A percentile compares a stretch with the other conserved stretches of the same genome.
Evolutionary conservation across 192 early-diverging fungal genomes (phyloP).

Genomic region (Cetraspora pellucida): DNA sequence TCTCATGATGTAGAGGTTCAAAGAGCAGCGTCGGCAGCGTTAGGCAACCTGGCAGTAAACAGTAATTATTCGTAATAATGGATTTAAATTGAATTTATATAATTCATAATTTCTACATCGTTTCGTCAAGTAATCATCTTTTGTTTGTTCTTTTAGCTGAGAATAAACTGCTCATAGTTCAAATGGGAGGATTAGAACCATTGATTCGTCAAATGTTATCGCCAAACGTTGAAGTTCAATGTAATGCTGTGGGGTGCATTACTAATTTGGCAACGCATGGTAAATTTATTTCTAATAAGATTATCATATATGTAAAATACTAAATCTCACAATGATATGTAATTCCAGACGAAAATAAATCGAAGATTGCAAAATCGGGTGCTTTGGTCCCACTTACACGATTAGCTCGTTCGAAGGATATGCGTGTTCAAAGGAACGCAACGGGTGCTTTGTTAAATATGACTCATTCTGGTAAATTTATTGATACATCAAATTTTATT

Average conservation of each 20-base stretch:
- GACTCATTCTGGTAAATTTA: constrained; percentile 71
- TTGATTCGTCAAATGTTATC: constrained; percentile 86
- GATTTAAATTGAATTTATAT: background rate
- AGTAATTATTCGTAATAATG: constrained; percentile 46
- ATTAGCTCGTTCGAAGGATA: constrained; percentile 77
- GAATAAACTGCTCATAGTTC: constrained; percentile 85
- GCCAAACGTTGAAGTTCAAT: constrained; percentile 87
- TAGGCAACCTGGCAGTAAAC: constrained; percentile 88
- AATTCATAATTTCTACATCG: background rate
- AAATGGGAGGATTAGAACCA: constrained; percentile 80
- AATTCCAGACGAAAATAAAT: constrained; percentile 80
- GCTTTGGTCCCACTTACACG: constrained; percentile 73
- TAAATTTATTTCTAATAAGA: constrained; percentile 32
- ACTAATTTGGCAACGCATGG: constrained; percentile 87
- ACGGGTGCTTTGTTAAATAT: constrained; percentile 91
- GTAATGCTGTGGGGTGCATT: constrained; percentile 92
- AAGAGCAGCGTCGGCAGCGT: constrained; percentile 79
- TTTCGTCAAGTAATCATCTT: background rate
- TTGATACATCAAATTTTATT: too few species aligned
- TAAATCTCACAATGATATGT: constrained; percentile 26
- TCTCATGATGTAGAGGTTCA: constrained; percentile 85
- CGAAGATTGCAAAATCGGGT: constrained; percentile 82
- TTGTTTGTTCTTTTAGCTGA: constrained; percentile 54
- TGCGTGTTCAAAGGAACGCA: constrained; percentile 87
- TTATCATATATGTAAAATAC: background rate